These are phyloP conservation scores for Apophysomyces elegans DNA, from an alignment of 371 early-diverging fungal genomes.

Conservation along the genomic window DNA sequence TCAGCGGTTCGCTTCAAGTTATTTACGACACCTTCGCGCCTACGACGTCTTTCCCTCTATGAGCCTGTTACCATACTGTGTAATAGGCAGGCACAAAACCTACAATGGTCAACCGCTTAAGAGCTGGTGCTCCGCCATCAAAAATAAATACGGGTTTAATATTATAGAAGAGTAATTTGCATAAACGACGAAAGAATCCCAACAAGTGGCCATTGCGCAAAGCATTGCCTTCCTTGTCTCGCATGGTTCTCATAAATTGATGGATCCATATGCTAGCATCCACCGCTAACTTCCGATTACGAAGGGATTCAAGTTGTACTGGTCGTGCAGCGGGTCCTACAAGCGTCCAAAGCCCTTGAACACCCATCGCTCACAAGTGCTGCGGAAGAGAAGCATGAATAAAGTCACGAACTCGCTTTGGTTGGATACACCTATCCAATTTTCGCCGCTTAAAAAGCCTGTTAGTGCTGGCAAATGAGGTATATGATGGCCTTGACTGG, in stretches of 20 bases:
- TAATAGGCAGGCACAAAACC: constrained; percentile 19
- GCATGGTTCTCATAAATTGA: constrained; percentile 94
- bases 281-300: constrained; percentile 80
- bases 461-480: no score
- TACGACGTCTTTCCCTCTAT: constrained; percentile 60
- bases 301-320: constrained; percentile 77
- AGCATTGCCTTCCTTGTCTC: constrained; percentile 84
- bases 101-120: constrained; percentile 84
- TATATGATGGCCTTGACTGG: no score
- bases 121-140: constrained; percentile 88
- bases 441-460: no score
- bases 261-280: constrained; percentile 98
- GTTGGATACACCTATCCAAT: no score
- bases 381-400: background rate
- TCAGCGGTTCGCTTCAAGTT: constrained; percentile 77
- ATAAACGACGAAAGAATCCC: constrained; percentile 94
- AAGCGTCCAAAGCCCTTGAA: constrained; percentile 94
- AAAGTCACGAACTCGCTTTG: no score
- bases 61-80: constrained; percentile 3
- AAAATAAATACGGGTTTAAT: constrained; percentile 96
- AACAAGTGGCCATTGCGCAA: constrained; percentile 84
- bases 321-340: constrained; percentile 83
- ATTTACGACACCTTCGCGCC: constrained; percentile 56
- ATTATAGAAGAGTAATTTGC: constrained; percentile 91
- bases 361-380: constrained; percentile 77